A percentile compares a stretch with the other conserved stretches of the same genome.
phyloP scores from a whole-genome alignment of 306 rosid species.

The Pyrus pyrifolia region DNA sequence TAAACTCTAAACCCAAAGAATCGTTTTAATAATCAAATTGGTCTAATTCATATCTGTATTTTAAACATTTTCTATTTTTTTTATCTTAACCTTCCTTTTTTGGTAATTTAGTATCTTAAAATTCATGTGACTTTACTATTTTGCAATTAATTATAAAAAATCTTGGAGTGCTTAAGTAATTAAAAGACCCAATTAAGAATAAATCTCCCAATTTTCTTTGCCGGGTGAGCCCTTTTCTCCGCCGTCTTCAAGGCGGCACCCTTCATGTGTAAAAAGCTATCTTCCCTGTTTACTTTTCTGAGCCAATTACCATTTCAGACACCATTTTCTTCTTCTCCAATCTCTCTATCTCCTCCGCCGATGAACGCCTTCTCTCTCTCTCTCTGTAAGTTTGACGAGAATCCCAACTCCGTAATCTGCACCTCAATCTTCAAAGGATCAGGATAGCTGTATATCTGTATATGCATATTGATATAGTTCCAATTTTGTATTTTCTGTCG shows the following conservation, averaged over 20 bases:
- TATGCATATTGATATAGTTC: not conserved
- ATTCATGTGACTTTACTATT: too few relatives aligned
- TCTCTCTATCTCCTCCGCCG: not conserved
- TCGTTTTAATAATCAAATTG: too few relatives aligned
- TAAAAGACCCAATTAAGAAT: not conserved
- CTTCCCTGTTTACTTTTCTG: not conserved
- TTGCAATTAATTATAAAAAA: not conserved
- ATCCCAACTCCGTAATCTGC: not conserved
- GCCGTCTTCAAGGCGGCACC: not conserved
- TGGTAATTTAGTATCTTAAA: not conserved
- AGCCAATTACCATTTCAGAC: not conserved
- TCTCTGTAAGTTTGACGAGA: conserved; percentile 11
- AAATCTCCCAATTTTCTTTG: not conserved
- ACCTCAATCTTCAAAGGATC: not conserved
- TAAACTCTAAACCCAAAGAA: too few relatives aligned
- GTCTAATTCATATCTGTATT: too few relatives aligned
- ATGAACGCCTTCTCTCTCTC: conserved; percentile 7
- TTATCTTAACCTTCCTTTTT: not conserved
- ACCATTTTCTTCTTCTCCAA: conserved; percentile 1
- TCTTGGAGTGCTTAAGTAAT: not conserved
- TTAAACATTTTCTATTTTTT: too few relatives aligned
- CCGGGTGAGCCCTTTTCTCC: conserved; percentile 1
- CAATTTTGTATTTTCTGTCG: not conserved
- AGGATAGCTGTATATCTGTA: not conserved
- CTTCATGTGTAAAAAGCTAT: not conserved